Evolutionary conservation across 1,284 basidiomycete species (phyloP), one percentile per base, ranked within the genome.

Genomic region (Malassezia equina): DNA sequence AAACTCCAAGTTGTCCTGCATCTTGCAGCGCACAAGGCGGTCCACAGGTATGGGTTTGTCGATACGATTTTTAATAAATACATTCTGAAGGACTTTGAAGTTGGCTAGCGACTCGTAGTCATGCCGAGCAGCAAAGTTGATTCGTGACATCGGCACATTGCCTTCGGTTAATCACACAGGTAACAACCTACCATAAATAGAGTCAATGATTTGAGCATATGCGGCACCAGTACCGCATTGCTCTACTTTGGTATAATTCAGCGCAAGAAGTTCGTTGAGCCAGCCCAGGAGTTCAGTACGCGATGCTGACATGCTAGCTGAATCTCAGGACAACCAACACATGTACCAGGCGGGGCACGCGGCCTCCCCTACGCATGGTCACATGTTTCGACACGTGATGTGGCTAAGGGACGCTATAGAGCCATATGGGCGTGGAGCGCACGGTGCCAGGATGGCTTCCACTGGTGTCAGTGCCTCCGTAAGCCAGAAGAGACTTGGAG

Each of bases 1-100:
- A 77, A 98, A 98, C 76, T 99, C 94, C 65, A 99, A 84, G 77
- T 99, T 99, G 77, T 98, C 94, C 42, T 96, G 94, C 93, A 98
- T 98, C 80, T 96, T 96, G 80, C 93, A 98, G 78, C 93, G 93
- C 44, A 90, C 83, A 50, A 99, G 82, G 67, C 81, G 85, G 64
- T 95, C 91, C 25, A 99, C 86, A 1, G 83, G 86, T 71, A 99
- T 91, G 13, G 93, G 91, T 88, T 93, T 96, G 76, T 94, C 90
- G 62, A 96, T 86, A 75, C 88, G 82, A 75, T 74, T 86, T 86
- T 61, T 58, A 51, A 69, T 68, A 41, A 75, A 74, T 15, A 64
- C 58, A 24, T 65, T 64, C 75, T 95, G 91, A 69, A 98, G 78
- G 66, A 96, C 81, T 78, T 96, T 96, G 81, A 84, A 95, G 78